Evolutionary conservation across 345 rosid species (phyloP), one percentile per base, ranked within the genome.

Genomic region (Cochlearia excelsa): DNA sequence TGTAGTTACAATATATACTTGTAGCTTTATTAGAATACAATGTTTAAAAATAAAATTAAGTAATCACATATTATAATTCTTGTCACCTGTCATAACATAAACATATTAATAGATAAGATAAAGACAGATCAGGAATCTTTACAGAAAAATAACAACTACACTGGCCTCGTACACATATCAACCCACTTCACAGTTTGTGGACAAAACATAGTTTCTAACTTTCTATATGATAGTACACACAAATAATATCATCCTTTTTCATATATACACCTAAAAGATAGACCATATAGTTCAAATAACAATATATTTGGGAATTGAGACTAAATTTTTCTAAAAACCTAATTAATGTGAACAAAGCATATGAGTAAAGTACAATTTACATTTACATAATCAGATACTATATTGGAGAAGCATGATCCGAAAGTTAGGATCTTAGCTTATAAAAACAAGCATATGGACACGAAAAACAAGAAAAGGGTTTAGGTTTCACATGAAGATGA

Each of bases 401-500:
- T 46, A 53, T 54, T 46, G 44, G 39, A 39, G 44, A 53, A 60
- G 55, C 30, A 68, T 45, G 59, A 30, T 45, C 48, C 10, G 26
- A 59, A 68, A 60, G 54, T 60, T 39, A n/a, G 42, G 63, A 62
- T 56, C 64, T 41, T 4, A 42, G 4, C 39, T 41, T 37, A 46
- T 27, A 61, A 34, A 54, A 55, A 41, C n/a, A 69, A 43, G 2
- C 63, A 50, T 5, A 37, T 62, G 29, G 59, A 62, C 74, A 46
- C 64, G 63, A 63, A 56, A 63, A 62, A 42, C 58, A 50, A 63
- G 59, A 41, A 60, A 6, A 39, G 39, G 50, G 47, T 51, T 62
- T 47, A 38, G 67, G 50, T 61, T 69, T 11, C 39, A 61, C 73
- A 69, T 42, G 46, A 61, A 61, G 46, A 9, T 34, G 63, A 62